Evolutionary conservation across 768 basidiomycete species (phyloP).

Genomic region (Boletus reticulatus): DNA sequence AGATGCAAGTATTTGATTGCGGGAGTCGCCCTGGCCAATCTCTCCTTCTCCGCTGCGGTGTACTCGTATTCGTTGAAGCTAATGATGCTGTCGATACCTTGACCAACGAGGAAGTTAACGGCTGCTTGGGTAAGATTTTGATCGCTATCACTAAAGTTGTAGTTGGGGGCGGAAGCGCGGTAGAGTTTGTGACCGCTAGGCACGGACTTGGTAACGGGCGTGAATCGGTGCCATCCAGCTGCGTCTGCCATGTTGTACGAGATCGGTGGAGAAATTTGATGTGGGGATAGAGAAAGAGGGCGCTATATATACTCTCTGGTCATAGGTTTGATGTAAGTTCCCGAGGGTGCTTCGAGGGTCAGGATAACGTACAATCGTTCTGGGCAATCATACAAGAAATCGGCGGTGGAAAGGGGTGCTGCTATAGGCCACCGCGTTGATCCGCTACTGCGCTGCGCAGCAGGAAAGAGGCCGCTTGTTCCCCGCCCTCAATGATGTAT

Average conservation of each 20-base stretch:
- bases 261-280: not conserved
- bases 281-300: too few relatives aligned
- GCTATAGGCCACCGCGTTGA: too few relatives aligned
- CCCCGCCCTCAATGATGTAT: too few relatives aligned
- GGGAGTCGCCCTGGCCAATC: not conserved
- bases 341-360: too few relatives aligned
- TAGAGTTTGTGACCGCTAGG: slow-evolving; percentile 14
- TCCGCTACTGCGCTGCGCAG: too few relatives aligned
- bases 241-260: not conserved
- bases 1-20: slow-evolving; percentile 18
- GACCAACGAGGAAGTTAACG: slow-evolving; percentile 12
- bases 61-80: slow-evolving; percentile 20
- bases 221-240: slow-evolving; percentile 18
- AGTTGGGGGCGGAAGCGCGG: slow-evolving; percentile 25
- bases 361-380: too few relatives aligned
- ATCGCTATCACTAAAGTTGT: not conserved
- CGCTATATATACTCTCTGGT: too few relatives aligned
- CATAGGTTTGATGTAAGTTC: too few relatives aligned
- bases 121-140: slow-evolving; percentile 16
- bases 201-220: slow-evolving; percentile 9
- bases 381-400: too few relatives aligned
- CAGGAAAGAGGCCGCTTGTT: too few relatives aligned
- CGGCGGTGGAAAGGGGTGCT: too few relatives aligned
- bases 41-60: not conserved
- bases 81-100: slow-evolving; percentile 21